phyloP scores from a whole-genome alignment of 2,329 filamentous ascomycete species.

The Penicillium sp. region DNA sequence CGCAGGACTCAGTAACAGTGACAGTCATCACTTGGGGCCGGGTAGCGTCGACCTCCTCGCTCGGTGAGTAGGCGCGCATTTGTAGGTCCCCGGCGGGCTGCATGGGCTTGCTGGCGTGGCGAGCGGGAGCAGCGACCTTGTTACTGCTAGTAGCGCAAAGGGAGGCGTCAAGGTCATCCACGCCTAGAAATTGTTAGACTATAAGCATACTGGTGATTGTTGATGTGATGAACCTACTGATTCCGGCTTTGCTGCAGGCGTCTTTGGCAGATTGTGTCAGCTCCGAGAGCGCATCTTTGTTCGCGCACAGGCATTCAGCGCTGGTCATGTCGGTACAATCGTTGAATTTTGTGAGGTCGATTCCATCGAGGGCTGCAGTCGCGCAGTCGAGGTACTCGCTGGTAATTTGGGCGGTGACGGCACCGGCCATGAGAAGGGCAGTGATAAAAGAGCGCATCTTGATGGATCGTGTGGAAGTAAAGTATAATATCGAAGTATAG shows the following conservation, averaged over 20 bases:
- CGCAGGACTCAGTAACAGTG: conserved; percentile 18
- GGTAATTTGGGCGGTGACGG: conserved; percentile 8
- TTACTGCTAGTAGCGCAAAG: conserved; percentile 6
- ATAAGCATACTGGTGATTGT: neutral
- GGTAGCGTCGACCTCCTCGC: neutral
- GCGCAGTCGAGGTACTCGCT: conserved; percentile 15
- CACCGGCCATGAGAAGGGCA: conserved; percentile 15
- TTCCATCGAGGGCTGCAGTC: conserved; percentile 5
- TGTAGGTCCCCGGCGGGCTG: conserved; percentile 5
- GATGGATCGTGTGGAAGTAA: neutral
- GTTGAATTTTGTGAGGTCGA: conserved; percentile 7
- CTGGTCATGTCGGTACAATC: conserved; percentile 11
- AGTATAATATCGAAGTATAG: neutral
- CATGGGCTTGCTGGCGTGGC: conserved; percentile 23
- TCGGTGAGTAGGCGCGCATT: conserved; percentile 15
- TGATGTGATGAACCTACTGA: conserved; percentile 6
- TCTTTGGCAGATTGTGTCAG: conserved; percentile 2
- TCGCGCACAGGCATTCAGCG: conserved; percentile 18
- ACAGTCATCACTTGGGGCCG: conserved; percentile 11
- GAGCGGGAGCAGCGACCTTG: conserved; percentile 4
- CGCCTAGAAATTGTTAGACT: neutral
- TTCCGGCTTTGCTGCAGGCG: conserved; percentile 8
- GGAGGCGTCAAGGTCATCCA: neutral
- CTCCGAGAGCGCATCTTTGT: conserved; percentile 11
- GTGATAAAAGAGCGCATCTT: conserved; percentile 23